These are phyloP conservation scores for Calocybe indica DNA, from an alignment of 768 basidiomycete genomes.

Conservation along the genomic window DNA sequence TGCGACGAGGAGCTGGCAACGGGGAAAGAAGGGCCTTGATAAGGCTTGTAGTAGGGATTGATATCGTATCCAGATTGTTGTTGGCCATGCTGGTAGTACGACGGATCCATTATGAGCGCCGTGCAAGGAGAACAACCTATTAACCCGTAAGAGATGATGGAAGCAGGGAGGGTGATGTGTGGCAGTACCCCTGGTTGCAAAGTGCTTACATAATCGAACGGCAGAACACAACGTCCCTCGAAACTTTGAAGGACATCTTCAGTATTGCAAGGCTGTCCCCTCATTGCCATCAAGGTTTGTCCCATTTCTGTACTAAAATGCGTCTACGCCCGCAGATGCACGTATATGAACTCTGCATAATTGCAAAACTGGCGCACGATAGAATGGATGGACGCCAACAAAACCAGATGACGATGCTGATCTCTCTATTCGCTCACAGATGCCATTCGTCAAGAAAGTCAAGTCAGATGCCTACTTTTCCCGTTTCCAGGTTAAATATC, in stretches of 20 bases:
- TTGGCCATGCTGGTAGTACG: slow-evolving; percentile 37
- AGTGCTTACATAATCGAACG: slow-evolving; percentile 11
- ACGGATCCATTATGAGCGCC: slow-evolving; percentile 35
- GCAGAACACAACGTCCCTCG: slow-evolving; percentile 37
- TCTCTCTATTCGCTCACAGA: slow-evolving; percentile 26
- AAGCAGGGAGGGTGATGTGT: background rate
- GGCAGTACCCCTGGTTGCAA: slow-evolving; percentile 1
- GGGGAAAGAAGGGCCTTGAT: slow-evolving; percentile 69
- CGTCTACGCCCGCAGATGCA: no score
- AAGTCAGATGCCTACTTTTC: slow-evolving; percentile 98
- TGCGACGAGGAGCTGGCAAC: slow-evolving; percentile 60
- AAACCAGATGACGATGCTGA: slow-evolving; percentile 26
- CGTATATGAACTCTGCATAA: no score
- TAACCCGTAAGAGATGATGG: background rate
- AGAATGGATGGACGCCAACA: slow-evolving; percentile 22
- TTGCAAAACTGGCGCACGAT: background rate
- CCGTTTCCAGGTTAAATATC: slow-evolving; percentile 98
- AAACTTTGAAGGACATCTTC: background rate
- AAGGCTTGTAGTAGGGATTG: slow-evolving; percentile 80
- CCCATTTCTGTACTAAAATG: no score
- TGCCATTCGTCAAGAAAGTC: slow-evolving; percentile 98
- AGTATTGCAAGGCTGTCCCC: background rate
- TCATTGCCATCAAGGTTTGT: background rate
- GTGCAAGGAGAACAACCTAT: background rate
- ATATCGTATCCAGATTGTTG: slow-evolving; percentile 51